Evolutionary conservation across 805 yeast species (phyloP).

Genomic region (Barnettozyma californica): DNA sequence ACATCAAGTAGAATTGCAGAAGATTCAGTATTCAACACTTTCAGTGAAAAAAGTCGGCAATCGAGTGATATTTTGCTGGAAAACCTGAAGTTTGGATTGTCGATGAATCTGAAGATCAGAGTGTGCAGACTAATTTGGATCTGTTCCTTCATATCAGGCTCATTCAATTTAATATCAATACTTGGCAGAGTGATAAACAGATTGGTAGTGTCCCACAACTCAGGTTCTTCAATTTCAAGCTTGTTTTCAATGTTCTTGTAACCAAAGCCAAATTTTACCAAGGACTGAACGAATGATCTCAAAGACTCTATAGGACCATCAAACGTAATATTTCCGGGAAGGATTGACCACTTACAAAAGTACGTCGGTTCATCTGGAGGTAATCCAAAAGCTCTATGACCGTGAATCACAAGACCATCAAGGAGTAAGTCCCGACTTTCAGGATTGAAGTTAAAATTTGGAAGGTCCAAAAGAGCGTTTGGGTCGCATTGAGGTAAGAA

Average conservation of each 20-base stretch:
- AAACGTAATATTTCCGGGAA: constrained; percentile 51
- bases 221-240: constrained; percentile 49
- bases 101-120: constrained; percentile 47
- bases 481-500: constrained; percentile 15
- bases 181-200: constrained; percentile 50
- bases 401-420: constrained; percentile 64
- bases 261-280: constrained; percentile 52
- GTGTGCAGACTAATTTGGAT: constrained; percentile 23
- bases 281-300: constrained; percentile 36
- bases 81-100: constrained; percentile 63
- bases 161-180: constrained; percentile 37
- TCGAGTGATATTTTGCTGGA: constrained; percentile 47
- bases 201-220: constrained; percentile 63
- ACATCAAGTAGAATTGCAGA: constrained; percentile 34
- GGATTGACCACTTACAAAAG: constrained; percentile 86
- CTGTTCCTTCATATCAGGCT: constrained; percentile 25
- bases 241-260: constrained; percentile 74
- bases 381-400: constrained; percentile 88
- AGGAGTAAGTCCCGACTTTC: constrained; percentile 37
- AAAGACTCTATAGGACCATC: constrained; percentile 45
- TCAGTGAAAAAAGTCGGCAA: constrained; percentile 41
- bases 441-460: constrained; percentile 7
- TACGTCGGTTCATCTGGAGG: constrained; percentile 89
- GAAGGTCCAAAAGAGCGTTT: constrained; percentile 12
- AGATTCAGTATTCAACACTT: constrained; percentile 23